Evolutionary conservation across 2,329 filamentous ascomycete genomes (phyloP).

Genomic region (Keithomyces neogunnii): DNA sequence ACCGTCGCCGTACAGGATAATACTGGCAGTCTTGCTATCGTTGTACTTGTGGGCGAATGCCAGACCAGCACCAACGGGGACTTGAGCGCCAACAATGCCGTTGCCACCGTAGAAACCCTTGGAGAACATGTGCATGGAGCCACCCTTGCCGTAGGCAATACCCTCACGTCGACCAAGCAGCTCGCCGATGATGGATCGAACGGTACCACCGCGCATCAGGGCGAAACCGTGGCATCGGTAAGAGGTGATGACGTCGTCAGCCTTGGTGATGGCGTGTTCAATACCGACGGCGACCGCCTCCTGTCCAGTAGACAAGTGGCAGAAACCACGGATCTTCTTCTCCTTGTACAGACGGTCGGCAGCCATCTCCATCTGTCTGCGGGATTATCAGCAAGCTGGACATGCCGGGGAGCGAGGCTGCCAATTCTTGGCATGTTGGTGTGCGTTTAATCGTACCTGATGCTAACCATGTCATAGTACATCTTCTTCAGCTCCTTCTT

Average conservation of each 20-base stretch:
- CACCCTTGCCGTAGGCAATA: conserved; percentile 97
- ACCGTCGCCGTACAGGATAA: conserved; percentile 95
- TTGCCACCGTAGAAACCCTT: conserved; percentile 98
- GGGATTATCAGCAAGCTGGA: conserved; percentile 21
- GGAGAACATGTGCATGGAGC: conserved; percentile 99
- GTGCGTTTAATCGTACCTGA: conserved; percentile 56
- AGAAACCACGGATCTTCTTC: conserved; percentile 99
- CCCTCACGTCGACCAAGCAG: conserved; percentile 90
- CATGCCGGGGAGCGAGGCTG: neutral
- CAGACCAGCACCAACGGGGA: conserved; percentile 91
- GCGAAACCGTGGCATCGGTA: conserved; percentile 99
- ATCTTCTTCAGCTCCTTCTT: conserved; percentile 99
- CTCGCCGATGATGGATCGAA: conserved; percentile 92
- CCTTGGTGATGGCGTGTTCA: conserved; percentile 85
- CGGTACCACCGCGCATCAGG: conserved; percentile 84
- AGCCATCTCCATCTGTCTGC: conserved; percentile 98
- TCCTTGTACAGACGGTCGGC: conserved; percentile 99
- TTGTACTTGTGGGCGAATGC: conserved; percentile 97
- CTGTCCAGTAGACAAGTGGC: conserved; percentile 94
- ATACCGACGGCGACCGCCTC: conserved; percentile 97
- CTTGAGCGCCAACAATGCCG: conserved; percentile 97
- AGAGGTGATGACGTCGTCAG: conserved; percentile 92
- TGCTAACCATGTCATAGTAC: conserved; percentile 95
- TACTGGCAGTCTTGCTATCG: conserved; percentile 73
- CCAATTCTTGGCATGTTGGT: neutral